A percentile compares a stretch with the other conserved stretches of the same genome.
phyloP scores from a whole-genome alignment of 192 early-diverging fungal genomes.

The Backusella morwellensis region DNA sequence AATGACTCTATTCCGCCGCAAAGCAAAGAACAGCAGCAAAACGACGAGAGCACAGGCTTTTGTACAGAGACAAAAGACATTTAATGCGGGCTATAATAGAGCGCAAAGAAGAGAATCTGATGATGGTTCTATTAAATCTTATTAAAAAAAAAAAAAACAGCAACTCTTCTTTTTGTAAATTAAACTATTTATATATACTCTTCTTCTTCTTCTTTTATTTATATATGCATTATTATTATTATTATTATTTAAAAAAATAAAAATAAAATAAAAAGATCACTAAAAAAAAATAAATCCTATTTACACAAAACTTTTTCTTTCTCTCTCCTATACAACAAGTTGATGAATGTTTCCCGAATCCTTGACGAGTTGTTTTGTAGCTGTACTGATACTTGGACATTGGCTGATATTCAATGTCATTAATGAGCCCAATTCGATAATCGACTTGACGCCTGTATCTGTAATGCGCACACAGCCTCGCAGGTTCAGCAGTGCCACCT shows the following conservation, averaged over 20 bases:
- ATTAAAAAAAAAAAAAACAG: constrained; percentile 10
- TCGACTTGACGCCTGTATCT: constrained; percentile 28
- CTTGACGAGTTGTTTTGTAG: background rate
- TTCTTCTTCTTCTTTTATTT: constrained; percentile 1
- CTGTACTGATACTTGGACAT: constrained; percentile 6
- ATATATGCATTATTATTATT: background rate
- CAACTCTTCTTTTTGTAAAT: background rate
- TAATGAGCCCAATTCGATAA: background rate
- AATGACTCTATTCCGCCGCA: background rate
- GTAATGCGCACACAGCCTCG: constrained; percentile 52
- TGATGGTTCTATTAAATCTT: constrained; percentile 20
- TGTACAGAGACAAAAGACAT: constrained; percentile 25
- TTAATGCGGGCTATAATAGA: constrained; percentile 24
- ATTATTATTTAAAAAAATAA: background rate
- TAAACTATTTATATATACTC: background rate
- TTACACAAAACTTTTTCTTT: background rate
- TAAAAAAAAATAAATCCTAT: background rate
- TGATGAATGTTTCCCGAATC: background rate
- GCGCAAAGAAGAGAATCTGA: constrained; percentile 24
- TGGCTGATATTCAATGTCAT: constrained; percentile 10
- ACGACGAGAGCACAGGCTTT: constrained; percentile 2
- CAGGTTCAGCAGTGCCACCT: constrained; percentile 52
- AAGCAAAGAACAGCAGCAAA: background rate
- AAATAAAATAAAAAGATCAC: background rate
- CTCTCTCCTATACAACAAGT: background rate